Conservation (phyloP, 2,329 filamentous ascomycete genomes). For the Aspergillus amoenus region DNA sequence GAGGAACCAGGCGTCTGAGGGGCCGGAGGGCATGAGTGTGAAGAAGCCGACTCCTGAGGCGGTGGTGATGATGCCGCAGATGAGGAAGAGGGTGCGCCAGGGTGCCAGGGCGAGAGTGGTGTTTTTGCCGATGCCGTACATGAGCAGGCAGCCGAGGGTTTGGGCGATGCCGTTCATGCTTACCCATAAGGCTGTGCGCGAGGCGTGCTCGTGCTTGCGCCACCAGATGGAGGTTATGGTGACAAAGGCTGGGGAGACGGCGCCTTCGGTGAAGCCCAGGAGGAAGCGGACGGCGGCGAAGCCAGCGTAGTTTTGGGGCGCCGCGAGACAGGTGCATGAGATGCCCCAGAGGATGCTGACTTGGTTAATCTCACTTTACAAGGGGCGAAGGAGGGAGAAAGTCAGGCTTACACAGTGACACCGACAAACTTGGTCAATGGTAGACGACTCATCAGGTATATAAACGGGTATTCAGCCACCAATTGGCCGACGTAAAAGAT, state of each 20-base stretch:
- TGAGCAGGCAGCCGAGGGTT: conserved; percentile 6
- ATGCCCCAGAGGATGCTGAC: conserved; percentile 2
- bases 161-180: conserved; percentile 9
- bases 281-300: conserved; percentile 32
- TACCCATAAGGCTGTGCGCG: conserved; percentile 23
- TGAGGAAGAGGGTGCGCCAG: conserved; percentile 49
- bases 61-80: conserved; percentile 48
- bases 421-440: conserved; percentile 54
- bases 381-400: background rate
- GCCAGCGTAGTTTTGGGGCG: conserved; percentile 1
- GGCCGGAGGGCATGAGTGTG: conserved; percentile 38
- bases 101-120: conserved; percentile 23
- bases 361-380: background rate
- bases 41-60: conserved; percentile 45
- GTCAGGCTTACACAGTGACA: conserved; percentile 21
- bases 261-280: conserved; percentile 44
- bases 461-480: conserved; percentile 51
- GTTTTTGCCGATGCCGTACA: conserved; percentile 4
- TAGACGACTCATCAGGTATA: conserved; percentile 53
- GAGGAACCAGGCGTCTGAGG: conserved; percentile 50
- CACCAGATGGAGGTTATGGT: conserved; percentile 44
- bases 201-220: conserved; percentile 32
- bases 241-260: conserved; percentile 44
- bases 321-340: background rate
- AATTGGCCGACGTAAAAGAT: conserved; percentile 43